phyloP scores from a whole-genome alignment of 345 rosid species.

The Draba incana region DNA sequence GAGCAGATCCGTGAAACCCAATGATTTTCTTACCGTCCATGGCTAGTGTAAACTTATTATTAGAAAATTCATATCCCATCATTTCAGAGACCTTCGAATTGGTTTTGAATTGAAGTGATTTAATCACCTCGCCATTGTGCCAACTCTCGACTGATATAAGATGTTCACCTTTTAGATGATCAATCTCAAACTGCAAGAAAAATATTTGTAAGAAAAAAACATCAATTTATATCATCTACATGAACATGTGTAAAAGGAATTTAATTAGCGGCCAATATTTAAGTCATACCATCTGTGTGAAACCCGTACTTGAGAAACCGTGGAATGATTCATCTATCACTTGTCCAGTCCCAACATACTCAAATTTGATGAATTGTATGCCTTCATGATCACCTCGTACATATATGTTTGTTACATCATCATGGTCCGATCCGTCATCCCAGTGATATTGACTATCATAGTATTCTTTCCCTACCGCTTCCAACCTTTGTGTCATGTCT shows the following conservation, averaged over 20 bases:
- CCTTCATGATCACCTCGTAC: not conserved
- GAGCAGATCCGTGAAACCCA: not conserved
- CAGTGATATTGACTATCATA: not conserved
- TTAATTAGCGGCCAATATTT: no score
- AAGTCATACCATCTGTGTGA: not conserved
- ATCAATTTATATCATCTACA: no score
- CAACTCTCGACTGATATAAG: not conserved
- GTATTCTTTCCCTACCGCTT: not conserved
- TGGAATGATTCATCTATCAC: not conserved
- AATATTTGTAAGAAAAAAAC: not conserved
- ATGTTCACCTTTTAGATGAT: not conserved
- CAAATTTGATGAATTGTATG: not conserved
- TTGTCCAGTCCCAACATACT: not conserved
- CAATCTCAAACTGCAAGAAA: constrained; percentile 5
- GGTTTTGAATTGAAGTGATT: not conserved
- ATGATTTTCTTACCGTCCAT: not conserved
- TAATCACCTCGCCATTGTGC: not conserved
- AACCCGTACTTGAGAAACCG: not conserved
- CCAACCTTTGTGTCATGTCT: not conserved
- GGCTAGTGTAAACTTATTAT: not conserved
- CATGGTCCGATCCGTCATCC: constrained; percentile 21
- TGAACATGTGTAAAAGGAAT: no score
- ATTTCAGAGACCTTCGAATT: not conserved
- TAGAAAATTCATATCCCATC: not conserved
- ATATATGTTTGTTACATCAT: constrained; percentile 13